Evolutionary conservation across 2,329 filamentous ascomycete species (phyloP).

Genomic region (Kalaharituber pfeilii): DNA sequence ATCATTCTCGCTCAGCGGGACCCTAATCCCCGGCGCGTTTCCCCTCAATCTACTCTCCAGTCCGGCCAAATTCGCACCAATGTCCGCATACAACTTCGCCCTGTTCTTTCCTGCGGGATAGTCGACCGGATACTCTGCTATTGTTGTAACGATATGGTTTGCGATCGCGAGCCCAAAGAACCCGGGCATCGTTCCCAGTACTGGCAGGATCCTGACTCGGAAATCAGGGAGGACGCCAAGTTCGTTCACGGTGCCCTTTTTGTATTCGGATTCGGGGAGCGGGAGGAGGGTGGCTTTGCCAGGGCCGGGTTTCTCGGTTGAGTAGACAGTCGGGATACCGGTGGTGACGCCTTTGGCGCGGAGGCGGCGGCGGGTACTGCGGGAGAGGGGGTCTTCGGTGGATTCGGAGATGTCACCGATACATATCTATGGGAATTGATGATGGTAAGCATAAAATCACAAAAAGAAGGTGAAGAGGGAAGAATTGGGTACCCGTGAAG

Average conservation of each 20-base stretch:
- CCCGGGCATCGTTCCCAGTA: slow-evolving; percentile 91
- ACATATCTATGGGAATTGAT: slow-evolving; percentile 52
- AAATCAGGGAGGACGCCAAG: slow-evolving; percentile 64
- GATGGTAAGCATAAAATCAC: background rate
- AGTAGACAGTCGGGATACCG: slow-evolving; percentile 84
- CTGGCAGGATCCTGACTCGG: slow-evolving; percentile 81
- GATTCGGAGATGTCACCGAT: slow-evolving; percentile 81
- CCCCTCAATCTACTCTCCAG: slow-evolving; percentile 42
- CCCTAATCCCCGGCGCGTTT: slow-evolving; percentile 57
- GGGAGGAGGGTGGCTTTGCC: slow-evolving; percentile 84
- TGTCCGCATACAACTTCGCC: slow-evolving; percentile 81
- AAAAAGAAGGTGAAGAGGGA: background rate
- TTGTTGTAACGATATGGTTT: slow-evolving; percentile 75
- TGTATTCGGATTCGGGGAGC: slow-evolving; percentile 69
- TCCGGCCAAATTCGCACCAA: slow-evolving; percentile 57
- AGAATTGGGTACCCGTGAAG: slow-evolving; percentile 24
- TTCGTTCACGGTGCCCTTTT: slow-evolving; percentile 53
- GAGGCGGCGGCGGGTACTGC: slow-evolving; percentile 62
- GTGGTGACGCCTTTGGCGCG: slow-evolving; percentile 59
- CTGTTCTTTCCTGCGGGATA: slow-evolving; percentile 65
- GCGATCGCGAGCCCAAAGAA: slow-evolving; percentile 84
- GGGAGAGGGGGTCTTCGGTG: slow-evolving; percentile 74
- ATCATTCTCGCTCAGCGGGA: slow-evolving; percentile 62
- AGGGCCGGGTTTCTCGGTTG: slow-evolving; percentile 71
- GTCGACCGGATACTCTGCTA: slow-evolving; percentile 69